Conservation (phyloP, 169 alveolate genomes). For the Babesia ovata region DNA sequence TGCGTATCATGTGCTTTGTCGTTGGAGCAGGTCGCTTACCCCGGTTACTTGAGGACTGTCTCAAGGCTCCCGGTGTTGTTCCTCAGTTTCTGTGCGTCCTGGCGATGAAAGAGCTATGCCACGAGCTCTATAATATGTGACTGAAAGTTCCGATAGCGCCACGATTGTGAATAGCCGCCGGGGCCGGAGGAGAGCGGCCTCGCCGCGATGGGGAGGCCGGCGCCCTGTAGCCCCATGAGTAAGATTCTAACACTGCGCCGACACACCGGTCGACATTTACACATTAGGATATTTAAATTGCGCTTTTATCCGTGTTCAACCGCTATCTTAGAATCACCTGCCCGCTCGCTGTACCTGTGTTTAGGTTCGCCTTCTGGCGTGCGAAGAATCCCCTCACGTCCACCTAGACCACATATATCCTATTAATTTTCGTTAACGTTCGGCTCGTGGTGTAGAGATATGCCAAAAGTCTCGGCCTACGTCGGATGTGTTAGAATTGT, state of each 20-base stretch:
- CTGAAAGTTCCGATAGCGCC: background rate
- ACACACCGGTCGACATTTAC: too few relatives aligned
- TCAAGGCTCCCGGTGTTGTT: background rate
- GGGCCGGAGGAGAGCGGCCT: background rate
- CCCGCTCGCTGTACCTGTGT: too few relatives aligned
- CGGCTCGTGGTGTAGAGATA: too few relatives aligned
- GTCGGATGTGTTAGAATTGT: too few relatives aligned
- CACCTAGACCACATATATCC: too few relatives aligned
- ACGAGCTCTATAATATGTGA: background rate
- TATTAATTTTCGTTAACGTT: too few relatives aligned
- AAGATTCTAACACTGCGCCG: slow-evolving; percentile 1
- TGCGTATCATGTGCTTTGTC: background rate
- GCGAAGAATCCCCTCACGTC: too few relatives aligned
- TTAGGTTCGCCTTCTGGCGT: too few relatives aligned
- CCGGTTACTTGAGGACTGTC: background rate
- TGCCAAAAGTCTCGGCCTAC: too few relatives aligned
- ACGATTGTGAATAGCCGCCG: background rate
- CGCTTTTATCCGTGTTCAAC: too few relatives aligned
- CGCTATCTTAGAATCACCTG: too few relatives aligned
- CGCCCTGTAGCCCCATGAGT: slow-evolving; percentile 19
- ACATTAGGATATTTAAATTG: too few relatives aligned
- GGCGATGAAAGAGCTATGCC: background rate
- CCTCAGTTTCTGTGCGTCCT: background rate
- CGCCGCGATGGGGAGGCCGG: slow-evolving; percentile 29
- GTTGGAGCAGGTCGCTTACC: background rate